A percentile compares a stretch with the other conserved stretches of the same genome.
These are phyloP conservation scores for Naganishia friedmannii DNA, from an alignment of 768 basidiomycete genomes.

Conservation along the genomic window DNA sequence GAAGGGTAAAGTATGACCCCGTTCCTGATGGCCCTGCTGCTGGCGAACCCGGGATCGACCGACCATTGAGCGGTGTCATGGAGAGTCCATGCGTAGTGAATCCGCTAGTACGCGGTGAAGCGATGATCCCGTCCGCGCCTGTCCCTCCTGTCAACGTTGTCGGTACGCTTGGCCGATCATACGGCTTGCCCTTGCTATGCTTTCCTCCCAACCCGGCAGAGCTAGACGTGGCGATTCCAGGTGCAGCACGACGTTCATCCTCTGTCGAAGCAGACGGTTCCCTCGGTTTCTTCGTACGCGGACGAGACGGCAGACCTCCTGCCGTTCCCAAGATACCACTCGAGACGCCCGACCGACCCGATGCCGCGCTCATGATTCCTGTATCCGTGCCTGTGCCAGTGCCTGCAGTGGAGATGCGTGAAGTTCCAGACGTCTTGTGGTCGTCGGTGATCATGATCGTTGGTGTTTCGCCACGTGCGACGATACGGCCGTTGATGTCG, in stretches of 20 bases:
- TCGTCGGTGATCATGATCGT: slow-evolving; percentile 99
- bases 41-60: slow-evolving; percentile 29
- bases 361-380: slow-evolving; percentile 13
- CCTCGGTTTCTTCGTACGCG: slow-evolving; percentile 24
- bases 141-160: slow-evolving; percentile 1
- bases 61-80: slow-evolving; percentile 32
- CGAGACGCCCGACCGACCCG: not conserved
- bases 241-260: slow-evolving; percentile 17
- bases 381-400: slow-evolving; percentile 40
- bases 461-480: slow-evolving; percentile 75
- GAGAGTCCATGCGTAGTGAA: slow-evolving; percentile 27
- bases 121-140: not conserved
- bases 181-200: slow-evolving; percentile 28
- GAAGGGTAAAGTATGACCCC: not conserved
- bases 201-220: not conserved
- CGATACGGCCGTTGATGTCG: slow-evolving; percentile 71
- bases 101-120: slow-evolving; percentile 10
- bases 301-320: not conserved
- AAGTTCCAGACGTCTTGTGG: slow-evolving; percentile 69
- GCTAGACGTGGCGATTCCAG: not conserved
- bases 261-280: slow-evolving; percentile 33
- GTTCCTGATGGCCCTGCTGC: not conserved
- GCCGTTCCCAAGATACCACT: not conserved
- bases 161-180: slow-evolving; percentile 23
- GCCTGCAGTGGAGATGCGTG: slow-evolving; percentile 34